Percentiles rank a stretch among this genome's conserved stretches.
Evolutionary conservation across 1,139 yeast genomes (phyloP).

Genomic region (Pichia sp.): DNA sequence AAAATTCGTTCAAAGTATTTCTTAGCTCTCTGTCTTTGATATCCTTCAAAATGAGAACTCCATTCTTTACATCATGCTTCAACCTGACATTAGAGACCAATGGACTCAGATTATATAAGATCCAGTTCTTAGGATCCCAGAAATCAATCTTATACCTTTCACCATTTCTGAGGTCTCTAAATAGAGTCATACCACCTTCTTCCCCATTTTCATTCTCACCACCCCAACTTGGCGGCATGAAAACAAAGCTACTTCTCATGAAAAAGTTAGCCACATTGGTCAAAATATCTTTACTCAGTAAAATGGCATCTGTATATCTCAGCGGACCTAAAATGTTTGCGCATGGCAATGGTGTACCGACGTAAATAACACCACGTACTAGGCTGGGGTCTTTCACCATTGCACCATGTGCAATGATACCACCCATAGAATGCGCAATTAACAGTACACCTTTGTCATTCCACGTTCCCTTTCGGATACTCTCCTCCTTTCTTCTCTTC

Average conservation of each 20-base stretch:
- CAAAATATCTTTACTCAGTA: conserved; percentile 64
- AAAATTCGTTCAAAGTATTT: conserved; percentile 15
- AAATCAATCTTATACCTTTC: conserved; percentile 57
- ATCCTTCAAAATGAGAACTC: conserved; percentile 1
- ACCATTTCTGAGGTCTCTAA: conserved; percentile 38
- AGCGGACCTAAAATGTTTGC: conserved; percentile 83
- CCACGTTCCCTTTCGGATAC: conserved; percentile 9
- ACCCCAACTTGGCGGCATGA: conserved; percentile 60
- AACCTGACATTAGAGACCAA: conserved; percentile 35
- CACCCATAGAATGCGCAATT: conserved; percentile 94
- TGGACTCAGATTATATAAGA: conserved; percentile 67
- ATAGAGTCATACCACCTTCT: conserved; percentile 52
- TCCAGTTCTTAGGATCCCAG: conserved; percentile 79
- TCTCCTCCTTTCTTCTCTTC: conserved; percentile 29
- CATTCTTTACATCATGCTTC: conserved; percentile 7
- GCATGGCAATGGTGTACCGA: conserved; percentile 80
- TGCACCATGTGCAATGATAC: conserved; percentile 73
- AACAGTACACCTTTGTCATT: conserved; percentile 58
- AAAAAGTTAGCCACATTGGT: conserved; percentile 79
- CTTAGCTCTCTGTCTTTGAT: conserved; percentile 8
- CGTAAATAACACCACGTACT: conserved; percentile 69
- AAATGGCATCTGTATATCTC: conserved; percentile 71
- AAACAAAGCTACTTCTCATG: conserved; percentile 78
- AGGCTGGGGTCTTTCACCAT: conserved; percentile 60
- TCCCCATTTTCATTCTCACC: conserved; percentile 12